These are phyloP conservation scores for Friedmanniomyces simplex DNA, from an alignment of 495 filamentous ascomycete species.

Conservation along the genomic window DNA sequence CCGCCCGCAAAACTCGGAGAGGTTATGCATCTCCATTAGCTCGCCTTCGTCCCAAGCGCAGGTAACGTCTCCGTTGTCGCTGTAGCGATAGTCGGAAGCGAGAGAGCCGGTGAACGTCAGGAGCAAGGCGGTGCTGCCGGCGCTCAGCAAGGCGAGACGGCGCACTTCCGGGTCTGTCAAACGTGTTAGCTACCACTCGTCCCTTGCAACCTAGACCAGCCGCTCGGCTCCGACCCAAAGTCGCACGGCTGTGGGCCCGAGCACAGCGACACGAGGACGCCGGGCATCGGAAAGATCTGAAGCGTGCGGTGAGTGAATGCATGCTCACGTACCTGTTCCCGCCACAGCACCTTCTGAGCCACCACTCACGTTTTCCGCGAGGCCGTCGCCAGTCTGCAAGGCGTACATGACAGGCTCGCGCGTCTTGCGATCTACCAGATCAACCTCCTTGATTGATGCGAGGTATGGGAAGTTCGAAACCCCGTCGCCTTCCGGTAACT, in stretches of 20 bases:
- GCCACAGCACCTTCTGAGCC: neutral
- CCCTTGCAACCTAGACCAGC: too few species aligned
- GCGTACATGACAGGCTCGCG: slow-evolving; percentile 22
- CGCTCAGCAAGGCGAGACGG: slow-evolving; percentile 19
- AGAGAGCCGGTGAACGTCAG: slow-evolving; percentile 17
- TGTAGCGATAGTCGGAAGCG: slow-evolving; percentile 9
- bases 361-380: slow-evolving; percentile 19
- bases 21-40: slow-evolving; percentile 22
- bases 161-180: slow-evolving; percentile 10
- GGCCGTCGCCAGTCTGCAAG: slow-evolving; percentile 22
- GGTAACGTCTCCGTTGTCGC: slow-evolving; percentile 10
- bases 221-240: too few species aligned
- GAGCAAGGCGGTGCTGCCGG: slow-evolving; percentile 19
- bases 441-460: slow-evolving; percentile 20
- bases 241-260: too few species aligned
- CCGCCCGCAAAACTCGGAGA: slow-evolving; percentile 22
- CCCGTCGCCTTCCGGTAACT: slow-evolving; percentile 15
- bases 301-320: too few species aligned
- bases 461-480: slow-evolving; percentile 16
- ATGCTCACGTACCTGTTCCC: neutral
- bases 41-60: slow-evolving; percentile 16
- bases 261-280: too few species aligned
- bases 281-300: too few species aligned
- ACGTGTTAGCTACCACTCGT: neutral
- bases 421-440: slow-evolving; percentile 24